Evolutionary conservation across 306 rosid species (phyloP), one percentile per base, ranked within the genome.

Genomic region (Malus sylvestris): DNA sequence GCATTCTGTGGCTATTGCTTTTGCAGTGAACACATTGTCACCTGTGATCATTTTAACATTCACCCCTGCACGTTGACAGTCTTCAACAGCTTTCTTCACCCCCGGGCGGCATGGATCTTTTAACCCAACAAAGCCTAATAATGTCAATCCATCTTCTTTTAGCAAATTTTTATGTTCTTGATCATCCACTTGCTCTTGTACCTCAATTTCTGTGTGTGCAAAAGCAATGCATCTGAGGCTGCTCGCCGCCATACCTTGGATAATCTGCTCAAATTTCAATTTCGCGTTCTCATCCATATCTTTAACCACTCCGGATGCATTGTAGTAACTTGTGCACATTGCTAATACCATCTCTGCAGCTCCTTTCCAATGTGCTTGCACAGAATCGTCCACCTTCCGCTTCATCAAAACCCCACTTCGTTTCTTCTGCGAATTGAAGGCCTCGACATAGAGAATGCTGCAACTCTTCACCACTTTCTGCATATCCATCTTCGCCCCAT

Each of bases 291-390:
- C 67, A 20, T 42, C 82, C 23, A 85, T 45, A 13, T 76, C 71
- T 10, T 60, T 63, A 10, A 73, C 69, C 1, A 25, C 8, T 52
- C 89, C 86, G 23, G 71, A 55, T 22, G 73, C 72, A 61, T 77
- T 83, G 62, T 76, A 71, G 73, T 80, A 82, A 38, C 81, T 62
- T 2, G 77, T 77, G 33, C 89, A 80, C 86, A 82, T 83, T 3
- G 79, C 80, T 5, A 85, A 49, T 8, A 85, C 55, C 81, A 85
- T 85, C 67, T 85, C 85, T 27, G 89, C 86, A 3, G 85, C 91
- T 57, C 89, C 88, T 85, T 88, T 88, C 91, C 89, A 79, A 52
- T 88, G 86, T 3, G 45, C 80, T 22, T 86, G 85, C 7, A 49
- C 20, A 55, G 73, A 67, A 60, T 32, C n/a, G 62, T 85, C 79